Evolutionary conservation across 129 eudicot species (phyloP), one percentile per base, ranked within the genome.

Genomic region (Lonicera japonica): DNA sequence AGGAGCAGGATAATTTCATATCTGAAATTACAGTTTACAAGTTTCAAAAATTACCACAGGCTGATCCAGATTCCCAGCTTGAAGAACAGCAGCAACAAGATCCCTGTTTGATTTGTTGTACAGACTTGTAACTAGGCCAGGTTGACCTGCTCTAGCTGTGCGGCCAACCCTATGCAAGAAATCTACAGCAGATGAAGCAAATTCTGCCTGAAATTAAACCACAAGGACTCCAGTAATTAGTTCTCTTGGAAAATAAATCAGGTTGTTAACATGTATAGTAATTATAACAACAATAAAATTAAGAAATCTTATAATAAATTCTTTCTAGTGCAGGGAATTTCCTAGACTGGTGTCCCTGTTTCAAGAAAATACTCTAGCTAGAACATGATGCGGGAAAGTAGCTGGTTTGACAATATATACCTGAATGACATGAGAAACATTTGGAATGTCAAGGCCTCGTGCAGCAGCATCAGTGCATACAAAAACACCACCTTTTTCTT

Each of bases 401-500:
- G 20, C 9, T 25, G 54, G 14, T 8, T 36, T 55, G 29, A 1
- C 21, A 64, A 34, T 13, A 11, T 11, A 8, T 19, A 88, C 99
- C 96, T 88, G 99, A 65, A 92, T 92, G 55, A 92, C 95, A 74
- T 92, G 99, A 63, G 98, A 92, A 68, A 87, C 80, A 66, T 87
- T 80, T 14, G 96, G 88, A 56, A 92, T 76, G 56, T 92, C 98
- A 21, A 83, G 86, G 20, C 98, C 98, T 68, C 97, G 95, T 51
- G 98, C 95, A 63, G 98, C 98, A 58, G 96, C 90, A 85, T 88
- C 99, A 40, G 99, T 92, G 73, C 99, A 88, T 25, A 92, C 96
- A 66, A 92, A 86, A 25, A 92, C 87, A 29, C 96, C 96, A 23
- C 99, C 95, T 14, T 78, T 82, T 71, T 83, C 70, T 81, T 81